phyloP scores from a whole-genome alignment of 495 filamentous ascomycete species.

The Cenococcum geophilum region DNA sequence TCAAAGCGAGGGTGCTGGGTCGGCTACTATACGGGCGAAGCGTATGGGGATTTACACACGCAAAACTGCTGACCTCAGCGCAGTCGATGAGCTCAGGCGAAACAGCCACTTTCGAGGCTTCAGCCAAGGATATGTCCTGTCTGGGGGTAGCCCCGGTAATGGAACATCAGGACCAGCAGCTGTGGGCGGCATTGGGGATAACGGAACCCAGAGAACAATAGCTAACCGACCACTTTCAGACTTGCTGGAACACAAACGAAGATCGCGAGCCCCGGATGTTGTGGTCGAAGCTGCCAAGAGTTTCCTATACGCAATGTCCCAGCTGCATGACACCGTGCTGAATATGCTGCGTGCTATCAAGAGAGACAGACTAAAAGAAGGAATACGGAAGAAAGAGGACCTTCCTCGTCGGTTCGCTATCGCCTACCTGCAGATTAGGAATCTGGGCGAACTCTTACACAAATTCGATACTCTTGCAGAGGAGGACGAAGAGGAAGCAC shows the following conservation, averaged over 20 bases:
- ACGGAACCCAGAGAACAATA: slow-evolving; percentile 59
- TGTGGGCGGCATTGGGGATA: slow-evolving; percentile 22
- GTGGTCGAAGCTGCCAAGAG: slow-evolving; percentile 76
- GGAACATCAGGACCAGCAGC: slow-evolving; percentile 25
- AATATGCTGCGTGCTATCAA: slow-evolving; percentile 51
- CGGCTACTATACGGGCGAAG: slow-evolving; percentile 55
- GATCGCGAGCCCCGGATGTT: slow-evolving; percentile 53
- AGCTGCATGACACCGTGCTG: slow-evolving; percentile 68
- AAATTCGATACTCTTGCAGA: slow-evolving; percentile 49
- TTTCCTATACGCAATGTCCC: slow-evolving; percentile 79
- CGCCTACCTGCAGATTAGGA: slow-evolving; percentile 58
- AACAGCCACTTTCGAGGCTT: slow-evolving; percentile 77
- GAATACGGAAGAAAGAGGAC: slow-evolving; percentile 59
- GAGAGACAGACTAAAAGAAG: slow-evolving; percentile 40
- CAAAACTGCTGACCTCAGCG: slow-evolving; percentile 66
- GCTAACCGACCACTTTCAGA: slow-evolving; percentile 61
- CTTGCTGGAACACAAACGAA: slow-evolving; percentile 50
- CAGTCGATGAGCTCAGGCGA: slow-evolving; percentile 69
- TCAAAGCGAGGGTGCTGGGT: slow-evolving; percentile 78
- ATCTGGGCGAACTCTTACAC: slow-evolving; percentile 66
- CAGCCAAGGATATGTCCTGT: slow-evolving; percentile 41
- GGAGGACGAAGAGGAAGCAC: slow-evolving; percentile 44
- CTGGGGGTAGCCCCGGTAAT: slow-evolving; percentile 10
- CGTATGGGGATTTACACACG: slow-evolving; percentile 82
- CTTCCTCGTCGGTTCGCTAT: slow-evolving; percentile 75